A percentile compares a stretch with the other conserved stretches of the same genome.
phyloP scores from a whole-genome alignment of 495 filamentous ascomycete genomes.

The Rhizodiscina lignyota region DNA sequence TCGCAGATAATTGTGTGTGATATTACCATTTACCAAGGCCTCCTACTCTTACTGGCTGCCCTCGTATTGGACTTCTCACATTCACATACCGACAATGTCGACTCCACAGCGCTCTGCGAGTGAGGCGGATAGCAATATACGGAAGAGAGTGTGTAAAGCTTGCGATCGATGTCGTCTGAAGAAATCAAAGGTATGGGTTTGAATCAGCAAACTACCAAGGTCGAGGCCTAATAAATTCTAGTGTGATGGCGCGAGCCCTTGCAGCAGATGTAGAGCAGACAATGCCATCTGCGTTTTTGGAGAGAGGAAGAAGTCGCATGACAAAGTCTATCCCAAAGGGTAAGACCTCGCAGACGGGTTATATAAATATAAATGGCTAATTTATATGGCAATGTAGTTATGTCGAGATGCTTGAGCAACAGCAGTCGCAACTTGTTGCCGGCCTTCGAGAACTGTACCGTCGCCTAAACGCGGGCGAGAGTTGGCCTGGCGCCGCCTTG shows the following conservation, averaged over 20 bases:
- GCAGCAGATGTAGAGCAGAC: conserved; percentile 43
- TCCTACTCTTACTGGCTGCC: too few relatives aligned
- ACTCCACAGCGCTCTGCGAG: conserved; percentile 7
- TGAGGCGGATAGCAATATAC: conserved; percentile 15
- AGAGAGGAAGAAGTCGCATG: conserved; percentile 25
- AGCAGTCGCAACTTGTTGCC: conserved; percentile 45
- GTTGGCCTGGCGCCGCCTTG: conserved; percentile 38
- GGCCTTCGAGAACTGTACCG: conserved; percentile 45
- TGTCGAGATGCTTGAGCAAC: conserved; percentile 57
- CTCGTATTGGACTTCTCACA: too few relatives aligned
- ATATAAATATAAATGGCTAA: neutral
- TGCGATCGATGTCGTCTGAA: conserved; percentile 57
- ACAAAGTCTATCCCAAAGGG: conserved; percentile 28
- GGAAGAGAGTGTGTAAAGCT: conserved; percentile 52
- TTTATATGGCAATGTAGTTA: conserved; percentile 26
- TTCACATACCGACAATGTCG: too few relatives aligned
- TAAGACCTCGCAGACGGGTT: conserved; percentile 1
- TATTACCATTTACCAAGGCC: too few relatives aligned
- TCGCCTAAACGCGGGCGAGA: conserved; percentile 29
- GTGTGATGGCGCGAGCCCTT: conserved; percentile 52
- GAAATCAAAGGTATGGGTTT: conserved; percentile 43
- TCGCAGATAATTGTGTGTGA: too few relatives aligned
- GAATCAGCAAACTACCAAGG: neutral
- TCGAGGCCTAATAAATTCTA: conserved; percentile 14
- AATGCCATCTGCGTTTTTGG: conserved; percentile 26